Conservation (phyloP, 2,329 filamentous ascomycete species). For the Xylaria arbuscula region DNA sequence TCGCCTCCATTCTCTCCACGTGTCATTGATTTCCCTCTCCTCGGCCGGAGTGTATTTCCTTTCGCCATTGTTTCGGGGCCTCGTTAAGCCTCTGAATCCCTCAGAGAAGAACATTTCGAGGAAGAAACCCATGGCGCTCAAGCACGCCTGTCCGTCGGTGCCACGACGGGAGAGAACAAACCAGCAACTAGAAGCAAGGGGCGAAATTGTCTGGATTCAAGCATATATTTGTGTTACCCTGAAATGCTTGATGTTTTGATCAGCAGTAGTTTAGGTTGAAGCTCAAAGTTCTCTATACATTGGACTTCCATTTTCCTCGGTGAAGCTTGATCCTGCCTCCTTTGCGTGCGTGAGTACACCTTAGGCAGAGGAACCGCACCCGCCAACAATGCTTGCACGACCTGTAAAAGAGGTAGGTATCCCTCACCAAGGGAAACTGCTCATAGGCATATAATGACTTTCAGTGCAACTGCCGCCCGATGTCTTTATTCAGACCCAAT, state of each 20-base stretch:
- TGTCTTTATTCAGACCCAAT: neutral
- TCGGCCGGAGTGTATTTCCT: conserved; percentile 19
- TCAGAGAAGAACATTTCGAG: conserved; percentile 33
- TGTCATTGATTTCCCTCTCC: too few species aligned
- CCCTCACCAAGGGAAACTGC: conserved; percentile 9
- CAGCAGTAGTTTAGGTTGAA: neutral
- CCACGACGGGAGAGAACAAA: neutral
- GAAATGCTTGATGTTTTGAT: conserved; percentile 1
- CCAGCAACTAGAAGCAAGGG: neutral
- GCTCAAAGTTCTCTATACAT: neutral
- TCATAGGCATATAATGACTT: neutral
- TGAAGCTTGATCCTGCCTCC: conserved; percentile 1
- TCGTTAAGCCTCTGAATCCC: conserved; percentile 28
- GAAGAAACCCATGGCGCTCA: conserved; percentile 29
- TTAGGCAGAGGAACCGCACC: conserved; percentile 5
- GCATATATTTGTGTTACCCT: neutral
- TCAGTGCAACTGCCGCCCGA: conserved; percentile 10
- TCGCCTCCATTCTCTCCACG: too few species aligned
- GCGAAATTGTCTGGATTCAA: neutral
- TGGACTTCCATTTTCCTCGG: neutral
- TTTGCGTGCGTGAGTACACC: neutral
- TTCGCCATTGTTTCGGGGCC: conserved; percentile 22
- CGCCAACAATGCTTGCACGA: neutral
- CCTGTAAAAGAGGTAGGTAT: conserved; percentile 1
- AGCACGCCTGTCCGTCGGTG: neutral